Percentiles rank a stretch among this genome's conserved stretches.
These are phyloP conservation scores for Epichloe typhina DNA, from an alignment of 2,329 filamentous ascomycete genomes.

Conservation along the genomic window DNA sequence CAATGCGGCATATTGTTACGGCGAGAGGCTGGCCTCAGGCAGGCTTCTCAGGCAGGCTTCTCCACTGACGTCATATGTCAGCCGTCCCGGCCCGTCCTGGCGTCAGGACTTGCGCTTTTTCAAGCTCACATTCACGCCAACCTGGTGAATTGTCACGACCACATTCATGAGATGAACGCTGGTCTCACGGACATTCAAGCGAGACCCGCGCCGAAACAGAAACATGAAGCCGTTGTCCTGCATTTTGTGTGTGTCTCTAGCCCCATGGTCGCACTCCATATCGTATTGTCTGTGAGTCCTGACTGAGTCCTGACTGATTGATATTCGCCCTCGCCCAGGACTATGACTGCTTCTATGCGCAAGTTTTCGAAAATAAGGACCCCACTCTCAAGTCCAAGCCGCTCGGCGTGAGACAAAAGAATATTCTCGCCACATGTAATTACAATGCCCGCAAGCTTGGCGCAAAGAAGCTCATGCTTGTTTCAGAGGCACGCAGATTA, in stretches of 20 bases:
- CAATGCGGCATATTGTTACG: too few relatives aligned
- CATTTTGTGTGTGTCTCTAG: conserved; percentile 57
- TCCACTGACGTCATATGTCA: conserved; percentile 1
- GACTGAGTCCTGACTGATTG: neutral
- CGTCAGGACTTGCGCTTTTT: neutral
- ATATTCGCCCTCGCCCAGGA: conserved; percentile 31
- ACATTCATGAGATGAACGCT: neutral
- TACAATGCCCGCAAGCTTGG: conserved; percentile 71
- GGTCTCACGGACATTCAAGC: conserved; percentile 7
- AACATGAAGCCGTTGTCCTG: conserved; percentile 57
- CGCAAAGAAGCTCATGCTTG: conserved; percentile 71
- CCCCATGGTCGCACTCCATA: conserved; percentile 1
- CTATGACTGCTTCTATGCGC: conserved; percentile 90
- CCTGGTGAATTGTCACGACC: neutral
- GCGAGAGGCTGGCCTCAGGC: too few relatives aligned
- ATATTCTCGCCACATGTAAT: conserved; percentile 87
- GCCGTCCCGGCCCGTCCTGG: neutral
- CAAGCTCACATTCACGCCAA: neutral
- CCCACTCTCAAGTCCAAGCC: conserved; percentile 60
- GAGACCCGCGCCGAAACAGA: conserved; percentile 27
- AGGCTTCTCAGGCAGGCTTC: neutral
- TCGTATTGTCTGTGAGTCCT: neutral
- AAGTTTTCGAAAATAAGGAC: conserved; percentile 72
- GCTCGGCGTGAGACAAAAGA: conserved; percentile 82
- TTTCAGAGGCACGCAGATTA: conserved; percentile 63